phyloP scores from a whole-genome alignment of 768 basidiomycete species.

The Cantharellus cinnabarinus region DNA sequence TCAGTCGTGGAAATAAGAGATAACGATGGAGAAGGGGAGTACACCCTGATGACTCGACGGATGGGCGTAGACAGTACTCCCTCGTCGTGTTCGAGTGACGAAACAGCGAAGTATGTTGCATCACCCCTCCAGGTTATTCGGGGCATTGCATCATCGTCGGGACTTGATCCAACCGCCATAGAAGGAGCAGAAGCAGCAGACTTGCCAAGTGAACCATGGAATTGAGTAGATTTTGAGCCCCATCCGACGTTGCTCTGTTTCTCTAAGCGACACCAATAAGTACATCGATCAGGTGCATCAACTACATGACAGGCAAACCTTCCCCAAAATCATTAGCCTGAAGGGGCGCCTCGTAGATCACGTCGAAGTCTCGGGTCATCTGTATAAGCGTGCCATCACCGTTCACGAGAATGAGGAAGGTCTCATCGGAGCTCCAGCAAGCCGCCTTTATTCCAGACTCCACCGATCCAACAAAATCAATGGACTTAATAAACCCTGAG shows the following conservation, averaged over 20 bases:
- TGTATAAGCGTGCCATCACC: constrained; percentile 63
- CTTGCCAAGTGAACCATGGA: constrained; percentile 90
- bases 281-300: background rate
- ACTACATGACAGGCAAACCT: constrained; percentile 25
- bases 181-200: constrained; percentile 35
- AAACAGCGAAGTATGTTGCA: constrained; percentile 71
- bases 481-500: constrained; percentile 17
- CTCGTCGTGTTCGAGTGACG: constrained; percentile 30
- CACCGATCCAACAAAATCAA: constrained; percentile 70
- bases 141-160: constrained; percentile 49
- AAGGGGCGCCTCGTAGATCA: constrained; percentile 58
- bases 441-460: constrained; percentile 70
- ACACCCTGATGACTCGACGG: constrained; percentile 48
- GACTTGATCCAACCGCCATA: constrained; percentile 29
- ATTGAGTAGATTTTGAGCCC: constrained; percentile 94
- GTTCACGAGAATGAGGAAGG: background rate
- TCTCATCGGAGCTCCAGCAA: constrained; percentile 65
- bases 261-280: constrained; percentile 27
- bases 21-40: constrained; percentile 37
- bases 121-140: constrained; percentile 91
- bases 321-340: constrained; percentile 68
- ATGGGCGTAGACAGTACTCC: constrained; percentile 14
- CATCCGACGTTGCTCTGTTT: constrained; percentile 88
- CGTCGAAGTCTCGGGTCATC: constrained; percentile 79
- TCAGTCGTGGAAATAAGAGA: constrained; percentile 71